Evolutionary conservation across 208 protist species (phyloP).

Genomic region (Endotrypanum monterogeii): DNA sequence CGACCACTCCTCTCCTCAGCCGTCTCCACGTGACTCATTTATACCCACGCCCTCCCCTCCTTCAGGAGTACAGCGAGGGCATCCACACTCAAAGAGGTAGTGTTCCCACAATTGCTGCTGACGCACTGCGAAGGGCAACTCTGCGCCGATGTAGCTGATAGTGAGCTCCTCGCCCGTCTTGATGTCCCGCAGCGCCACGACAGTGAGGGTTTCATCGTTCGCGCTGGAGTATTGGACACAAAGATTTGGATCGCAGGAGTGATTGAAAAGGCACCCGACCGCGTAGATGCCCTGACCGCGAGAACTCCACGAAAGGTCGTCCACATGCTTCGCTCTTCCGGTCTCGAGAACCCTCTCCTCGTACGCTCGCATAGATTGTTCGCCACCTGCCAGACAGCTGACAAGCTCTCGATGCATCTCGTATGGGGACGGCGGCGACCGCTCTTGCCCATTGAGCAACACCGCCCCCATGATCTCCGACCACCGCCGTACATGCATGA

Average conservation of each 20-base stretch:
- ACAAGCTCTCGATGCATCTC: conserved; percentile 41
- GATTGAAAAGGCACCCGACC: conserved; percentile 78
- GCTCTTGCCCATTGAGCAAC: conserved; percentile 83
- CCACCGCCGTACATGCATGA: conserved; percentile 37
- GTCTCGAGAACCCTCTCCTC: conserved; percentile 14
- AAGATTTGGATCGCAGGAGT: conserved; percentile 79
- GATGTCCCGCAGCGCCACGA: conserved; percentile 65
- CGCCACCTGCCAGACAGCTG: conserved; percentile 21
- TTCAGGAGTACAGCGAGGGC: conserved; percentile 35
- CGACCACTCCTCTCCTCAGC: background rate
- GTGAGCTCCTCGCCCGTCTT: conserved; percentile 62
- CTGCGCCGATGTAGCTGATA: conserved; percentile 78
- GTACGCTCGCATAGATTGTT: conserved; percentile 31
- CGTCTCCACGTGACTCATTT: background rate
- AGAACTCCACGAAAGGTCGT: conserved; percentile 32
- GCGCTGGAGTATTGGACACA: conserved; percentile 48
- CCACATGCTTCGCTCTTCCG: conserved; percentile 9
- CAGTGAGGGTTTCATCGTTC: conserved; percentile 68
- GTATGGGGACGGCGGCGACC: conserved; percentile 60
- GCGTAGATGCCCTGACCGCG: conserved; percentile 71
- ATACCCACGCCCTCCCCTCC: background rate
- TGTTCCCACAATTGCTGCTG: conserved; percentile 74
- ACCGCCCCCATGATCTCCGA: conserved; percentile 70
- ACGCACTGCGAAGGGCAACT: conserved; percentile 34
- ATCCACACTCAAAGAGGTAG: conserved; percentile 75